A percentile compares a stretch with the other conserved stretches of the same genome.
phyloP scores from a whole-genome alignment of 306 rosid species.

The Malus fusca region DNA sequence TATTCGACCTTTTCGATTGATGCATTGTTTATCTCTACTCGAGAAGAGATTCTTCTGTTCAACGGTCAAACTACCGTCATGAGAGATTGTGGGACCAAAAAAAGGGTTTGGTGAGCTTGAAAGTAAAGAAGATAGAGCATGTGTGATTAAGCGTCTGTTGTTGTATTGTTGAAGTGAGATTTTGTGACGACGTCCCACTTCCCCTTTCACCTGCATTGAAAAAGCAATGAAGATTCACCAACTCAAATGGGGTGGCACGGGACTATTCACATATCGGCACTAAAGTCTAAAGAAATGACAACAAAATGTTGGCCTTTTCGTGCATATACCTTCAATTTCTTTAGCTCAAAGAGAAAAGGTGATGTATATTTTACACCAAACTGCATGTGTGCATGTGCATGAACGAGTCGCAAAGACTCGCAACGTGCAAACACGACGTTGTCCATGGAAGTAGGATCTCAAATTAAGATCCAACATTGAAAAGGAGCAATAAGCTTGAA shows the following conservation, averaged over 20 bases:
- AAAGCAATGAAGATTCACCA: background rate
- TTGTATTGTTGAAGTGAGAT: too few species aligned
- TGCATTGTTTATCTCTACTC: too few species aligned
- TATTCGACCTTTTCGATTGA: too few species aligned
- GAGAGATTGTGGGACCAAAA: too few species aligned
- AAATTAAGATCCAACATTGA: background rate
- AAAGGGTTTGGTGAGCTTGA: too few species aligned
- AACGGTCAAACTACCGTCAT: background rate
- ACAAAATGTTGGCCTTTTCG: background rate
- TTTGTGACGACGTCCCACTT: too few species aligned
- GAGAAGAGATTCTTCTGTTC: too few species aligned
- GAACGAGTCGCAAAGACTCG: background rate
- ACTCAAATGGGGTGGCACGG: background rate
- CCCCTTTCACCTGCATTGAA: background rate
- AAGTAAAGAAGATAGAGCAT: too few species aligned
- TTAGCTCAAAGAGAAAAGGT: background rate
- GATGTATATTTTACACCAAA: background rate
- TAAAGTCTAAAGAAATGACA: background rate
- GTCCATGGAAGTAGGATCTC: background rate
- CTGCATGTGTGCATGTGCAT: background rate
- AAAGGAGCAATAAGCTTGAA: too few species aligned
- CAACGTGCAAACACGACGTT: background rate
- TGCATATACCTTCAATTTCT: background rate
- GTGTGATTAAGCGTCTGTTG: background rate
- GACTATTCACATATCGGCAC: background rate